phyloP scores from a whole-genome alignment of 805 yeast species.

The Lachancea quebecensis region DNA sequence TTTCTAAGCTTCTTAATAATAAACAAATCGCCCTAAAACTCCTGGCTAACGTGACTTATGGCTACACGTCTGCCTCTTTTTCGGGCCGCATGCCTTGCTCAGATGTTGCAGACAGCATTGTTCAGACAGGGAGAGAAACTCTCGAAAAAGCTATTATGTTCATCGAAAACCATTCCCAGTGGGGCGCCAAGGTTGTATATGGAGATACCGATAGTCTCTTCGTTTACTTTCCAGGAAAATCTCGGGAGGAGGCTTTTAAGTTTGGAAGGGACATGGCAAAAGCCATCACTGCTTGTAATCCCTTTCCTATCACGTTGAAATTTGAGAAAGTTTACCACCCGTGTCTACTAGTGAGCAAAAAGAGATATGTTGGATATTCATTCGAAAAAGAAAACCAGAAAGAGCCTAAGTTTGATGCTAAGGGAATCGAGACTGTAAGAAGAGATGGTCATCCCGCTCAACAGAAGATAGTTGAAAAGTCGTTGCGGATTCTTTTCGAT shows the following conservation, averaged over 20 bases:
- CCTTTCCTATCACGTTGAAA: conserved; percentile 75
- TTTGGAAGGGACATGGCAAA: conserved; percentile 68
- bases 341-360: conserved; percentile 72
- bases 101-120: conserved; percentile 92
- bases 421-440: conserved; percentile 91
- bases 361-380: conserved; percentile 83
- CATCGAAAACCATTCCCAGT: conserved; percentile 52
- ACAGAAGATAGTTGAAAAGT: conserved; percentile 68
- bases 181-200: conserved; percentile 91
- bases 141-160: conserved; percentile 59
- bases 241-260: conserved; percentile 67
- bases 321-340: conserved; percentile 94
- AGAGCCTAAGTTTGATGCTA: conserved; percentile 78
- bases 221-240: conserved; percentile 80
- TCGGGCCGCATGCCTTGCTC: conserved; percentile 97
- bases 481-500: conserved; percentile 63
- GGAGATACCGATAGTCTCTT: conserved; percentile 96
- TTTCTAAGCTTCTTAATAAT: conserved; percentile 55
- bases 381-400: conserved; percentile 53
- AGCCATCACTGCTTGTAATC: conserved; percentile 56
- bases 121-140: conserved; percentile 83
- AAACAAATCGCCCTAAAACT: conserved; percentile 82
- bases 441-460: conserved; percentile 94
- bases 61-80: conserved; percentile 89
- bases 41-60: conserved; percentile 93